Conservation (phyloP, 1,284 basidiomycete genomes). For the Stygiomarasmius scandens region DNA sequence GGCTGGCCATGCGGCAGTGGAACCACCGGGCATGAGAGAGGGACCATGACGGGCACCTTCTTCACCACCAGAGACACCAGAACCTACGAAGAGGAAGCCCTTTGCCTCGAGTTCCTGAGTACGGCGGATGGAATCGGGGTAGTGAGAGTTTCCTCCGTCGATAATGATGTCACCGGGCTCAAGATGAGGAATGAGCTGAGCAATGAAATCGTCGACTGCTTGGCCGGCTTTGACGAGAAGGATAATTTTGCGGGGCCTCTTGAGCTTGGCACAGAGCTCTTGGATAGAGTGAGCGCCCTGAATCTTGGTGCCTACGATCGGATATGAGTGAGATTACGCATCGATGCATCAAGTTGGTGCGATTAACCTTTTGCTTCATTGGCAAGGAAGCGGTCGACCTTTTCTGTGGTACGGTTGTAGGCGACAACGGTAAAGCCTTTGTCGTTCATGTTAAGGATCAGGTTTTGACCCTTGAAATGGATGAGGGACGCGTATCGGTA, state of each 20-base stretch:
- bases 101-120: constrained; percentile 91
- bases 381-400: constrained; percentile 94
- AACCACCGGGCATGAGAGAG: constrained; percentile 99
- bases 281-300: constrained; percentile 93
- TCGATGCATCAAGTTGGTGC: constrained; percentile 26
- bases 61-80: constrained; percentile 99
- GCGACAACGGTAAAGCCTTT: constrained; percentile 98
- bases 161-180: constrained; percentile 93
- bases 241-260: constrained; percentile 89
- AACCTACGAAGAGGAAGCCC: constrained; percentile 96
- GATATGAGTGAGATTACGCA: background rate
- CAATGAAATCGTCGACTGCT: constrained; percentile 81
- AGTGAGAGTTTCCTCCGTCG: constrained; percentile 99
- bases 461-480: constrained; percentile 81
- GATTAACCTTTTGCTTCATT: constrained; percentile 94
- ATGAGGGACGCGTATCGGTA: constrained; percentile 18
- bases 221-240: constrained; percentile 91
- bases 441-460: constrained; percentile 98
- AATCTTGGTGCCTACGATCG: constrained; percentile 83
- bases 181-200: constrained; percentile 70
- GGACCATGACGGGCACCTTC: constrained; percentile 98
- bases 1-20: constrained; percentile 89
- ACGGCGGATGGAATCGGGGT: constrained; percentile 97
- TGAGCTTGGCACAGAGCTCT: constrained; percentile 85
- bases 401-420: constrained; percentile 96